A percentile compares a stretch with the other conserved stretches of the same genome.
Evolutionary conservation across 2,329 filamentous ascomycete species (phyloP).

Genomic region (Ophiostoma himal-ulmi): DNA sequence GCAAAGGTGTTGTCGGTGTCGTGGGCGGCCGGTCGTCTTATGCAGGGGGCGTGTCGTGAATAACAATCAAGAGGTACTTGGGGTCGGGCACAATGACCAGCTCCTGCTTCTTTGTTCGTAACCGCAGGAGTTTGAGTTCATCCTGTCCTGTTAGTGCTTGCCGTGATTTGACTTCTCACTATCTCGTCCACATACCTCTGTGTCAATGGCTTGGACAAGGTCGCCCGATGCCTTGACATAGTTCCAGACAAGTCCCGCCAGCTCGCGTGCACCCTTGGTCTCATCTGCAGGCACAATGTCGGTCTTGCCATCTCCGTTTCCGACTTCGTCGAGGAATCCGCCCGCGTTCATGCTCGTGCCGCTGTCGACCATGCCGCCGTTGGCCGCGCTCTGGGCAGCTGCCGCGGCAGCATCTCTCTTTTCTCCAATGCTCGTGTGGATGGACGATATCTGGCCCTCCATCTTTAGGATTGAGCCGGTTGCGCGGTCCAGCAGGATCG

Average conservation of each 20-base stretch:
- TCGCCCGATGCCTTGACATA: conserved; percentile 65
- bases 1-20: not conserved
- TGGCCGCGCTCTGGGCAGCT: conserved; percentile 12
- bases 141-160: conserved; percentile 44
- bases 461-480: conserved; percentile 70
- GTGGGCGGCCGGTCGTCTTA: conserved; percentile 31
- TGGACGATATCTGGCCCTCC: conserved; percentile 60
- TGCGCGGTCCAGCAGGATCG: conserved; percentile 65
- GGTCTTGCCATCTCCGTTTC: conserved; percentile 23
- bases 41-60: conserved; percentile 73
- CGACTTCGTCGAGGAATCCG: conserved; percentile 41
- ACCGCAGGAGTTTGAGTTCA: conserved; percentile 66
- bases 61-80: conserved; percentile 71
- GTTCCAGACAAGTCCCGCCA: conserved; percentile 69
- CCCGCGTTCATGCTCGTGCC: conserved; percentile 5
- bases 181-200: conserved; percentile 46
- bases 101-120: conserved; percentile 81
- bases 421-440: conserved; percentile 40
- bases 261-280: conserved; percentile 57
- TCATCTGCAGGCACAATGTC: conserved; percentile 24
- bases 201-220: conserved; percentile 66
- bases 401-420: conserved; percentile 22
- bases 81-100: conserved; percentile 75
- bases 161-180: not conserved
- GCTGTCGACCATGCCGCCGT: conserved; percentile 11